Evolutionary conservation across 1,139 yeast genomes (phyloP).

Genomic region (Citeromyces hawaiiensis): DNA sequence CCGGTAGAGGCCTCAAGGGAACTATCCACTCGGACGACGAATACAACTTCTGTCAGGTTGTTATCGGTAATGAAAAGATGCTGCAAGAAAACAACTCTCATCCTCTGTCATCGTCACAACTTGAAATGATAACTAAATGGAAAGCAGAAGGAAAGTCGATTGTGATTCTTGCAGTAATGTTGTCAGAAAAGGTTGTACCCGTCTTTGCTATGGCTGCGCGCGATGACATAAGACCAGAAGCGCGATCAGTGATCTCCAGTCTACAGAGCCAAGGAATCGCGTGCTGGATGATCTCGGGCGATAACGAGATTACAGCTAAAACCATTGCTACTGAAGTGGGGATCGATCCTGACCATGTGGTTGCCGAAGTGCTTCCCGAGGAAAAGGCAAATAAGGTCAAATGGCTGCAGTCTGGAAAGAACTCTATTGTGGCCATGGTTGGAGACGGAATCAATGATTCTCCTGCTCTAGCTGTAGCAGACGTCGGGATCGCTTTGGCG

Average conservation of each 20-base stretch:
- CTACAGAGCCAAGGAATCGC: constrained; percentile 33
- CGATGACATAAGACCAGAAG: constrained; percentile 54
- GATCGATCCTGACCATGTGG: constrained; percentile 35
- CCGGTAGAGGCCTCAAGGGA: constrained; percentile 50
- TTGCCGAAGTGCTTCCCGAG: constrained; percentile 63
- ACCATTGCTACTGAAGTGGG: constrained; percentile 58
- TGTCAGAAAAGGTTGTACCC: constrained; percentile 23
- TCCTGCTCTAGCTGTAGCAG: constrained; percentile 46
- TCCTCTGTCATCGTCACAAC: constrained; percentile 16
- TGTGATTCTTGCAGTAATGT: constrained; percentile 35
- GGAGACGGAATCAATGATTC: constrained; percentile 59
- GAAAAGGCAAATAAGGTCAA: constrained; percentile 52
- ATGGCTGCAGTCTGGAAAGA: constrained; percentile 29
- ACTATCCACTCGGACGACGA: constrained; percentile 17
- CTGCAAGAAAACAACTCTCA: constrained; percentile 30
- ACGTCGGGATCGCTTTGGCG: constrained; percentile 46
- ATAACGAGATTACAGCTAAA: constrained; percentile 50
- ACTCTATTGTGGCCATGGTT: constrained; percentile 38
- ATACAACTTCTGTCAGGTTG: constrained; percentile 23
- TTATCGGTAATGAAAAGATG: constrained; percentile 56
- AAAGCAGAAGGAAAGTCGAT: constrained; percentile 52
- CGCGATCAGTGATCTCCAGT: constrained; percentile 33
- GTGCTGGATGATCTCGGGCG: constrained; percentile 69
- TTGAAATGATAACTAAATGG: constrained; percentile 32
- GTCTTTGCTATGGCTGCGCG: constrained; percentile 41